Base-by-base conservation (phyloP, 2,329 filamentous ascomycete species). In the Microdochium paspali region DNA sequence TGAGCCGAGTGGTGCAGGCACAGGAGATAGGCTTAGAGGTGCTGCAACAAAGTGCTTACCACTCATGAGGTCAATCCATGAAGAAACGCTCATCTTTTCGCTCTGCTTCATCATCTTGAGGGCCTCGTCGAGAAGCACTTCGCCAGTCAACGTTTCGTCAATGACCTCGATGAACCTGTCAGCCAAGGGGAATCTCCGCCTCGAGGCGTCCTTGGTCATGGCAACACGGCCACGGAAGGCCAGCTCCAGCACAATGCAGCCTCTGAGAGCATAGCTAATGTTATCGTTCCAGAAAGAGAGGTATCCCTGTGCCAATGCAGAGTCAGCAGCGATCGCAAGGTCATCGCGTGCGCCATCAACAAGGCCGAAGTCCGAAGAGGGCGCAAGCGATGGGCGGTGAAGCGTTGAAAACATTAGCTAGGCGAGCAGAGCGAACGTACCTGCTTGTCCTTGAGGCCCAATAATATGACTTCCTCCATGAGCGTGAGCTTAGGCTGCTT, bases 251-350 rank as follows among this genome's bases (percentile, higher is more conserved):
- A 98, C 93, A 65, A 98, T 98, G 71, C 93, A 98, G 63, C 93
- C 93, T 66, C 93, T 84, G 53, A 98, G 78, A 55, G 93, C 93
- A 67, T 98, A 98, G 51, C 90, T 96, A 62, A 98, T 98, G 72
- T 98, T 98, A 71, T 98, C 93, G 71, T 98, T 98, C 93, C 93
- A 98, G 71, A 98, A 98, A 25, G 91, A 97, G 53, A 98, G 82
- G 65, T 98, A 97, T 55, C 93, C 93, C 90, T 95, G 63, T 45
- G 48, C n/a, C n/a, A n/a, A n/a, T n/a, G n/a, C n/a, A n/a, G n/a
- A n/a, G n/a, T n/a, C n/a, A n/a, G n/a, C n/a, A n/a, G n/a, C n/a
- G 49, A 30, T 46, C 51, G 47, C 12, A 25, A 18, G 32, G 45
- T 54, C 44, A 51, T 51, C 44, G 40, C 58, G 49, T 56, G 53